Conservation (phyloP, 441 rosid species). For the Isatis lusitanica region DNA sequence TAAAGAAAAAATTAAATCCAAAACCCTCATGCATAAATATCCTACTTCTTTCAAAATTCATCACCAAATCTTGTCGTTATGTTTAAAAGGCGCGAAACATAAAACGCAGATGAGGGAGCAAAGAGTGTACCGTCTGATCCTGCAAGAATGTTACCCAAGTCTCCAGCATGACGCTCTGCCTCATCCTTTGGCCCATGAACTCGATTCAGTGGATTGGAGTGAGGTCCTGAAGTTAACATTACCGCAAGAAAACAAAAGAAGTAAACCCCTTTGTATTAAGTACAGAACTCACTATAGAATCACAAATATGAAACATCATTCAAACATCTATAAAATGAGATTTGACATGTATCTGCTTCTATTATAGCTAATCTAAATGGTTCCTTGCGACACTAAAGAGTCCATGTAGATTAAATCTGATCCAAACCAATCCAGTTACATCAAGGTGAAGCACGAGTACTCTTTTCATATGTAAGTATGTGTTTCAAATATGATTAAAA, state of each 20-base stretch:
- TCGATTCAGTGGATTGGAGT: constrained; percentile 78
- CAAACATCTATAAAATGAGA: neutral
- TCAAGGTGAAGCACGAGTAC: constrained; percentile 3
- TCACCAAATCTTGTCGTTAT: too few relatives aligned
- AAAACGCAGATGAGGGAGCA: neutral
- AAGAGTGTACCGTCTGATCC: constrained; percentile 70
- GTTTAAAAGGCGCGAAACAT: neutral
- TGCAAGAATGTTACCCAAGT: constrained; percentile 77
- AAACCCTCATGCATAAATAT: too few relatives aligned
- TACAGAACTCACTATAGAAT: neutral
- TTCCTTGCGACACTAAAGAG: neutral
- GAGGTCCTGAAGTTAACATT: constrained; percentile 64
- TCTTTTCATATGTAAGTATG: neutral
- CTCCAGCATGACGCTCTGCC: constrained; percentile 91
- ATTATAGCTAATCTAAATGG: constrained; percentile 1
- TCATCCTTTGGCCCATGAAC: constrained; percentile 88
- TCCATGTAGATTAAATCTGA: constrained; percentile 7
- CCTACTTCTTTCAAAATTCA: too few relatives aligned
- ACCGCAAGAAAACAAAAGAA: neutral
- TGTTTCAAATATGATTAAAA: constrained; percentile 33
- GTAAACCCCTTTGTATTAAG: neutral
- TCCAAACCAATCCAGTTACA: constrained; percentile 9
- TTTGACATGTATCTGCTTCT: neutral
- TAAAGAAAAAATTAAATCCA: too few relatives aligned
- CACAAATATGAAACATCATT: neutral